These are phyloP conservation scores for Globisporangium heterothallicum DNA, from an alignment of 352 stramenopile species.

Conservation along the genomic window DNA sequence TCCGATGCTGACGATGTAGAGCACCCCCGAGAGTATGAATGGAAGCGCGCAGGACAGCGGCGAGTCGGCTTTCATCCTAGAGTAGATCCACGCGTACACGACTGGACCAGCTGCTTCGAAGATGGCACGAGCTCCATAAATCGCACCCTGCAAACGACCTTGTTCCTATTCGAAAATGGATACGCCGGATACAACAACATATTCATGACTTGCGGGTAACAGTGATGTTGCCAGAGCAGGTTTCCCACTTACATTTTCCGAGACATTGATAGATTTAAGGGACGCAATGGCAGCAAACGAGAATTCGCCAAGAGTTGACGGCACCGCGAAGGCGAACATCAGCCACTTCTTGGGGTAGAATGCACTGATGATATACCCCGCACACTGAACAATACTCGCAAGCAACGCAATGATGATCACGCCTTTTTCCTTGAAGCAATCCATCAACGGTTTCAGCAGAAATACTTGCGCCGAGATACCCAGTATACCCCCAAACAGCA, in stretches of 20 bases:
- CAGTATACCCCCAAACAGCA: constrained; percentile 48
- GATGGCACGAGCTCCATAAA: constrained; percentile 59
- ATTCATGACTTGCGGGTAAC: too few relatives aligned
- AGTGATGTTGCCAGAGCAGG: background rate
- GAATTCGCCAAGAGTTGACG: constrained; percentile 48
- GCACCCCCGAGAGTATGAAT: constrained; percentile 44
- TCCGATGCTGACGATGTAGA: constrained; percentile 46
- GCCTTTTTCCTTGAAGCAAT: constrained; percentile 49
- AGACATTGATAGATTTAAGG: constrained; percentile 58
- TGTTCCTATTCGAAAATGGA: constrained; percentile 33
- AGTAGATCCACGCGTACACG: constrained; percentile 53
- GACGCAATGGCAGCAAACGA: constrained; percentile 67
- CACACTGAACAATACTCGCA: constrained; percentile 32
- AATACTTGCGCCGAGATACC: constrained; percentile 55
- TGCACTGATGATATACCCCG: constrained; percentile 30
- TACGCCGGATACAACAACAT: too few relatives aligned
- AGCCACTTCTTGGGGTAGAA: constrained; percentile 59
- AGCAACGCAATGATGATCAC: constrained; percentile 60
- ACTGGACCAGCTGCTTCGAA: constrained; percentile 59
- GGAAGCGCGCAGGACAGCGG: constrained; percentile 45
- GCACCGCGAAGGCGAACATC: constrained; percentile 39
- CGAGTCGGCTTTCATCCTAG: constrained; percentile 35
- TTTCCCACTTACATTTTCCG: constrained; percentile 27
- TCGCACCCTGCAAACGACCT: constrained; percentile 65
- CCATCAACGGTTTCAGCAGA: constrained; percentile 59